These are phyloP conservation scores for Chalara sp. DNA, from an alignment of 2,329 filamentous ascomycete species.

Conservation along the genomic window DNA sequence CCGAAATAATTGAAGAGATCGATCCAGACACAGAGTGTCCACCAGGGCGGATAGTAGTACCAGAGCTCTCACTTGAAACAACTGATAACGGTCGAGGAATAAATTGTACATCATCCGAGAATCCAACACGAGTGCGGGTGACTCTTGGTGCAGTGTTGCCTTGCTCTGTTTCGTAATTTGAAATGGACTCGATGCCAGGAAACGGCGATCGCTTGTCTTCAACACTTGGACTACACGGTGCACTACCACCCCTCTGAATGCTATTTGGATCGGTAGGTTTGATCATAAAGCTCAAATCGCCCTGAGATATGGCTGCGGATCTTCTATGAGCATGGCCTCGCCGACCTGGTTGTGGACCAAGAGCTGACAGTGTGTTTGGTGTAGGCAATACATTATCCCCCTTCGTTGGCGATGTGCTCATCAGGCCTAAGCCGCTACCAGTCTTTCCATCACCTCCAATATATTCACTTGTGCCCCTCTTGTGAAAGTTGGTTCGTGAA, in stretches of 20 bases:
- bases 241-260: slow-evolving; percentile 20
- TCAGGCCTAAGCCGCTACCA: slow-evolving; percentile 36
- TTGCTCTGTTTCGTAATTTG: slow-evolving; percentile 3
- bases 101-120: slow-evolving; percentile 78
- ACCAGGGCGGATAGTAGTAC: slow-evolving; percentile 59
- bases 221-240: slow-evolving; percentile 38
- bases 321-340: slow-evolving; percentile 74
- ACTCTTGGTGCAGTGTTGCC: not conserved
- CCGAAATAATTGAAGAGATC: slow-evolving; percentile 71
- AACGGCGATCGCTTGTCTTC: not conserved
- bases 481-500: slow-evolving; percentile 54
- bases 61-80: slow-evolving; percentile 78
- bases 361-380: slow-evolving; percentile 35
- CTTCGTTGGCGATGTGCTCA: slow-evolving; percentile 66
- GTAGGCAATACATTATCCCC: slow-evolving; percentile 51
- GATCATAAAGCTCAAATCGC: slow-evolving; percentile 69
- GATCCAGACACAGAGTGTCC: slow-evolving; percentile 65
- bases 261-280: slow-evolving; percentile 29
- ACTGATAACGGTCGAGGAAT: slow-evolving; percentile 78
- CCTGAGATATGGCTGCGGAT: slow-evolving; percentile 68
- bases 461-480: slow-evolving; percentile 79
- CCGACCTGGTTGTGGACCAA: slow-evolving; percentile 37
- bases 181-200: not conserved
- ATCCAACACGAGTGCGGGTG: not conserved
- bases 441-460: slow-evolving; percentile 61